Conservation (phyloP, 441 rosid species). For the Eutrema salsugineum region DNA sequence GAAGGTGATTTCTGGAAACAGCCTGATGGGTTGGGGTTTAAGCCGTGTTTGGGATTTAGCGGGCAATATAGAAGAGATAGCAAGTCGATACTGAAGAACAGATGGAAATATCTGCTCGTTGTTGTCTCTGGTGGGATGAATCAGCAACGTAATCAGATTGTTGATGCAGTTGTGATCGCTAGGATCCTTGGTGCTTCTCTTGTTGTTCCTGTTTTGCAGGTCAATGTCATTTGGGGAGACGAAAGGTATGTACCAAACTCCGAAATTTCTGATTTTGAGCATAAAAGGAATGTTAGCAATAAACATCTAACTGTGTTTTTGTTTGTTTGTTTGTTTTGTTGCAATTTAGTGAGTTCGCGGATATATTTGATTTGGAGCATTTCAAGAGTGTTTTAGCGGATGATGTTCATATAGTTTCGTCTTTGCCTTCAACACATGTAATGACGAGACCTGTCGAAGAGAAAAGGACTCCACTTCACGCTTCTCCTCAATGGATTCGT, state of each 20-base stretch:
- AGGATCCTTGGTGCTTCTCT: slow-evolving; percentile 95
- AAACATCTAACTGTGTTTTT: neutral
- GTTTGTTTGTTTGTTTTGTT: slow-evolving; percentile 1
- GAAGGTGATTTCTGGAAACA: slow-evolving; percentile 81
- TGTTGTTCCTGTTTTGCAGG: slow-evolving; percentile 93
- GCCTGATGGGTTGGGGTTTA: slow-evolving; percentile 88
- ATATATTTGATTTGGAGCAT: slow-evolving; percentile 92
- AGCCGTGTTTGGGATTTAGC: slow-evolving; percentile 71
- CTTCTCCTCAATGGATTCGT: slow-evolving; percentile 92
- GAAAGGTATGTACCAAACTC: slow-evolving; percentile 57
- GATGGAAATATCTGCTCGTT: slow-evolving; percentile 75
- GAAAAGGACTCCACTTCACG: slow-evolving; percentile 76
- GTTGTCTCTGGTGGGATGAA: slow-evolving; percentile 96
- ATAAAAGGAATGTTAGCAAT: neutral
- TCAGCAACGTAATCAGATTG: slow-evolving; percentile 97
- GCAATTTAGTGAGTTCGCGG: slow-evolving; percentile 76
- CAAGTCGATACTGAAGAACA: slow-evolving; percentile 39
- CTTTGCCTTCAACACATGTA: slow-evolving; percentile 92
- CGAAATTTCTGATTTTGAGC: neutral
- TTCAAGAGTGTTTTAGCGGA: slow-evolving; percentile 78
- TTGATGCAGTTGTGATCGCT: slow-evolving; percentile 94
- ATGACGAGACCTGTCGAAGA: slow-evolving; percentile 91
- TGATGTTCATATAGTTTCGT: slow-evolving; percentile 82
- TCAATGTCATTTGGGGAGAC: slow-evolving; percentile 96
- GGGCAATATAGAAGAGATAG: slow-evolving; percentile 52